Evolutionary conservation across 352 stramenopile genomes (phyloP).

Genomic region (Pythium diclinum): DNA sequence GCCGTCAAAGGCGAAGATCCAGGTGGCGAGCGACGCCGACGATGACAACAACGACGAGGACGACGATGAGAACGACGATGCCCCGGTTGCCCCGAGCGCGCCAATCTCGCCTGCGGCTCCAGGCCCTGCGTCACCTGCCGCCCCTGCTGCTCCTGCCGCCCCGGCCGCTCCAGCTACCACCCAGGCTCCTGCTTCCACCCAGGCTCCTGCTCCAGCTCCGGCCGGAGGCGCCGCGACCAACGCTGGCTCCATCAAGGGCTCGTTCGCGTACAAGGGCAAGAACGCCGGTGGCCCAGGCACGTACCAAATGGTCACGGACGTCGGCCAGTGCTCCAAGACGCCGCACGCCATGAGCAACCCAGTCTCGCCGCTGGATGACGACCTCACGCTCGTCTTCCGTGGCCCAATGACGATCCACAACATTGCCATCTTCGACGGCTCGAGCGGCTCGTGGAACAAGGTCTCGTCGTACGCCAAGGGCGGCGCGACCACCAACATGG

Average conservation of each 20-base stretch:
- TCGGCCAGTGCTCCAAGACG: conserved; percentile 49
- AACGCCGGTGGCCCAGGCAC: conserved; percentile 49
- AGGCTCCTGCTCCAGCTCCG: conserved; percentile 8
- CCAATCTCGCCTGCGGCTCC: neutral
- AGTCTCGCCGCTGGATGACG: conserved; percentile 61
- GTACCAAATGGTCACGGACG: conserved; percentile 74
- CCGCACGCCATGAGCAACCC: conserved; percentile 37
- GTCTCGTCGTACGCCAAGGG: conserved; percentile 66
- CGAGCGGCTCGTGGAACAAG: conserved; percentile 43
- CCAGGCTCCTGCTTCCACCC: neutral
- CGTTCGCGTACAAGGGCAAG: conserved; percentile 55
- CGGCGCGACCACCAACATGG: conserved; percentile 54
- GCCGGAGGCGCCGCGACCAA: conserved; percentile 29
- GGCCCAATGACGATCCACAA: conserved; percentile 65
- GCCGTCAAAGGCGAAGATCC: neutral
- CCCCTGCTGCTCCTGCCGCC: neutral
- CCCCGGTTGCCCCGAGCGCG: neutral
- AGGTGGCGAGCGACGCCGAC: neutral
- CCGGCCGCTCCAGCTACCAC: neutral
- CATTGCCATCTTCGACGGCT: conserved; percentile 69
- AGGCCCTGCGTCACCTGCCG: neutral
- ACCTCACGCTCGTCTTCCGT: conserved; percentile 64
- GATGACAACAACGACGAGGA: neutral
- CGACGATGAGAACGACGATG: neutral
- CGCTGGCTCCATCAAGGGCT: conserved; percentile 35